Evolutionary conservation across 305 asterid genomes (phyloP), one percentile per base, ranked within the genome.

Genomic region (Plantago lanceolata): DNA sequence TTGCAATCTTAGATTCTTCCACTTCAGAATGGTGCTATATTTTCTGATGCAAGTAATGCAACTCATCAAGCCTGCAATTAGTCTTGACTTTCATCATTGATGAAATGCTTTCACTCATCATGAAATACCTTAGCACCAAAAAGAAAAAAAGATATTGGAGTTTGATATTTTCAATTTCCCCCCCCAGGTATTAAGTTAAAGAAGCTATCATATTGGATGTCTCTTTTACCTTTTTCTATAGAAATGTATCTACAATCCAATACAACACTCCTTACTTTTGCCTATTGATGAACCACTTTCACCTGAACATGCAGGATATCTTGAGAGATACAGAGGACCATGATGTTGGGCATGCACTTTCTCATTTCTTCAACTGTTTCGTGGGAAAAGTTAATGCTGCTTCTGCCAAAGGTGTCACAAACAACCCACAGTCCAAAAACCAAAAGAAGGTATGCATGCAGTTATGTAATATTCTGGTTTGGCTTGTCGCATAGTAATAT

Each of bases 311-410:
- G 84, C 90, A 92, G 98, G 96, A 84, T 58, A 66, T 79, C 67
- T 72, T 92, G 67, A 84, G 97, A 78, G 95, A 92, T 68, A 70
- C 91, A 15, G 97, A 84, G 77, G 97, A 92, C 71, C 96, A 92
- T 72, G 95, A 89, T 75, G 77, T 89, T 66, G 95, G 85, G 44
- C 73, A 68, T 63, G 92, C 95, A n/a, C 67, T 87, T 70, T 79
- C 97, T 69, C 97, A 85, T 79, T 71, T 89, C 66, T 78, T 81
- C 73, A 92, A 92, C 79, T 92, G 96, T 77, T 82, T 92, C 50
- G 68, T 83, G 28, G 98, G 97, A 66, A 79, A 81, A 73, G 71
- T 79, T 65, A 80, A 73, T 68, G 64, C 68, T 48, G 74, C 65
- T 54, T 49, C 90, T 67, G 77, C 63, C 60, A 81, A 82, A 74